A percentile compares a stretch with the other conserved stretches of the same genome.
phyloP scores from a whole-genome alignment of 768 basidiomycete species.

The Lactarius hatsudake region DNA sequence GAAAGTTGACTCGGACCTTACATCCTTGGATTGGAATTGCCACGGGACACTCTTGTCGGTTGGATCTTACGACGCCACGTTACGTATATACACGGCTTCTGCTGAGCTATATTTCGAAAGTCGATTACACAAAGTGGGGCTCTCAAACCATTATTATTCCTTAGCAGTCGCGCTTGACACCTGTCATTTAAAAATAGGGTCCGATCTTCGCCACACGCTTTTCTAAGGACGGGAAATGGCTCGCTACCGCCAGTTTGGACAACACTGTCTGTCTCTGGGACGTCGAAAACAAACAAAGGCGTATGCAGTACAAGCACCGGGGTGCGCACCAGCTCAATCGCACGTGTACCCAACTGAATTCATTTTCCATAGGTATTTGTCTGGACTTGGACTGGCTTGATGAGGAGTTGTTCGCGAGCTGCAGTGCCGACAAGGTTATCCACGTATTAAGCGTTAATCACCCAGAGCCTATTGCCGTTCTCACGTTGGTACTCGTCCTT shows the following conservation, averaged over 20 bases:
- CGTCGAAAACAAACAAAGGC: conserved; percentile 55
- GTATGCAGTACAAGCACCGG: conserved; percentile 65
- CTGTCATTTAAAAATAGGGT: conserved; percentile 44
- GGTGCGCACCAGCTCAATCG: conserved; percentile 41
- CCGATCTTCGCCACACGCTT: conserved; percentile 80
- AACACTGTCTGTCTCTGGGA: conserved; percentile 79
- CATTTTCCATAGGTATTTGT: conserved; percentile 55
- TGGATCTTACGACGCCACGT: conserved; percentile 70
- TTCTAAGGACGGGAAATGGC: conserved; percentile 68
- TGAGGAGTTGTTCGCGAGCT: conserved; percentile 66
- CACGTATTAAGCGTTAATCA: conserved; percentile 58
- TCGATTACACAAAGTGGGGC: conserved; percentile 60
- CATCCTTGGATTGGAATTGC: conserved; percentile 72
- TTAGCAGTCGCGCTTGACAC: not conserved
- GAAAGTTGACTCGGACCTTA: conserved; percentile 58
- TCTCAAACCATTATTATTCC: not conserved
- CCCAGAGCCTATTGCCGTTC: conserved; percentile 54
- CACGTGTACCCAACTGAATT: not conserved
- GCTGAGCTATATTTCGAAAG: conserved; percentile 66
- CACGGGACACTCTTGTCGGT: conserved; percentile 74
- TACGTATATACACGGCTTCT: conserved; percentile 61
- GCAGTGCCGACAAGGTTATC: conserved; percentile 66
- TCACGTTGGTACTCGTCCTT: conserved; percentile 46
- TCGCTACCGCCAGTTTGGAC: conserved; percentile 76
- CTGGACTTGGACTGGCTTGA: conserved; percentile 80